phyloP scores from a whole-genome alignment of 1,284 basidiomycete genomes.

The Irpex lacteus region DNA sequence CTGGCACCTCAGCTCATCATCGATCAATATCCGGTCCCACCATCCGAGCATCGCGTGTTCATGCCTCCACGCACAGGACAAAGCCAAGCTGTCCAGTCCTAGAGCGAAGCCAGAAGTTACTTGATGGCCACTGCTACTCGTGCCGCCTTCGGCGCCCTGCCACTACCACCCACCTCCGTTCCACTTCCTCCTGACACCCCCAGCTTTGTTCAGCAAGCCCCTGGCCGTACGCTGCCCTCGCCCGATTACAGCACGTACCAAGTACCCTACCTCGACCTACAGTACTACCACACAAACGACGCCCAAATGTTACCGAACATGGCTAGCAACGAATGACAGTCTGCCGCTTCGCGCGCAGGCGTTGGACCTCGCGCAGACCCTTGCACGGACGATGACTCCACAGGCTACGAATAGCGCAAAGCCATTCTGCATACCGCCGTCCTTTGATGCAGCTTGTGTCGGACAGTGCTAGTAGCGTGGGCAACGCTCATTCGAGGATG shows the following conservation, averaged over 20 bases:
- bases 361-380: constrained; percentile 58
- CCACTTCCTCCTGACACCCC: constrained; percentile 1
- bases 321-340: constrained; percentile 12
- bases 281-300: constrained; percentile 51
- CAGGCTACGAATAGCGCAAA: constrained; percentile 18
- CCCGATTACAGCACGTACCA: constrained; percentile 40
- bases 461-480: background rate
- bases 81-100: constrained; percentile 15
- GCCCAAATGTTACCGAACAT: constrained; percentile 23
- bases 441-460: constrained; percentile 29
- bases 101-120: constrained; percentile 26
- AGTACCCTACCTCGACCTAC: constrained; percentile 70
- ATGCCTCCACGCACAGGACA: constrained; percentile 34
- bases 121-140: constrained; percentile 28
- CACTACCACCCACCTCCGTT: constrained; percentile 17
- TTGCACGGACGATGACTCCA: constrained; percentile 25
- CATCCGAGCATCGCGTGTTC: constrained; percentile 44
- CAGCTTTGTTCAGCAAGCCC: background rate
- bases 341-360: constrained; percentile 44
- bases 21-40: constrained; percentile 57
- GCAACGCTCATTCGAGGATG: background rate
- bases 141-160: constrained; percentile 18
- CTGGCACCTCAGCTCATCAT: constrained; percentile 32
- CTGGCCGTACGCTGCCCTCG: background rate
- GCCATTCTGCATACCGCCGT: constrained; percentile 26